Evolutionary conservation across 164 flowering plant genomes (phyloP).

Genomic region (Aristolochia contorta): DNA sequence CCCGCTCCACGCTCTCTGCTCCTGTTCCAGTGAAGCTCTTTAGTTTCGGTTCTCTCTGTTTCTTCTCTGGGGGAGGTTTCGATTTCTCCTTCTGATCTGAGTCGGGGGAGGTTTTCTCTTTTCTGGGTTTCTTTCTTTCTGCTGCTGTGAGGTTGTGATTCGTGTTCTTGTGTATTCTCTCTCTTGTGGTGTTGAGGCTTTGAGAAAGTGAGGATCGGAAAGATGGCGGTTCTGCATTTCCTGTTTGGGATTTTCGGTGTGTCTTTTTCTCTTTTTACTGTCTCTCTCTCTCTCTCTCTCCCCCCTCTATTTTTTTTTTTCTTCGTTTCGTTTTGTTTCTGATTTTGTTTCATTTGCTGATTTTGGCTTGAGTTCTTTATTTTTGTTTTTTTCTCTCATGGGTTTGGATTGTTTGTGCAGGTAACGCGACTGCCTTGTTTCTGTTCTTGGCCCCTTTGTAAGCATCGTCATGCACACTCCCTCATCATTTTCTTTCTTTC

Average conservation of each 20-base stretch:
- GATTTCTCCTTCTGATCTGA: background rate
- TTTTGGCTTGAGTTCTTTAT: no score
- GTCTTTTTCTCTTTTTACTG: constrained; percentile 4
- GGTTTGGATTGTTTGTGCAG: constrained; percentile 8
- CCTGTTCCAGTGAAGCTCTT: background rate
- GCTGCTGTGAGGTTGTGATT: no score
- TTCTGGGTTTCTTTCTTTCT: no score
- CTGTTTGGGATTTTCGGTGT: constrained; percentile 61
- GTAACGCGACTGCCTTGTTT: constrained; percentile 27
- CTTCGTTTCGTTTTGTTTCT: constrained; percentile 1
- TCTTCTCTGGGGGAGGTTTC: no score
- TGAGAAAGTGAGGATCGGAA: background rate
- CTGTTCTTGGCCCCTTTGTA: constrained; percentile 28
- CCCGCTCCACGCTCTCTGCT: background rate
- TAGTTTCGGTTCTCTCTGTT: background rate
- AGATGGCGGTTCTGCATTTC: constrained; percentile 41
- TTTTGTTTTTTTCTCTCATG: background rate
- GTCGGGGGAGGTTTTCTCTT: background rate
- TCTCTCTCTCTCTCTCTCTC: no score
- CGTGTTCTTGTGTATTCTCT: no score
- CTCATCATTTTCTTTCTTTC: background rate
- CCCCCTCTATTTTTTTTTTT: background rate
- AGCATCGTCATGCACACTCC: background rate
- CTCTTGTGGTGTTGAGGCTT: background rate
- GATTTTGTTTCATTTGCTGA: background rate